Conservation (phyloP, 2,329 filamentous ascomycete species). For the Arthroderma sp. region DNA sequence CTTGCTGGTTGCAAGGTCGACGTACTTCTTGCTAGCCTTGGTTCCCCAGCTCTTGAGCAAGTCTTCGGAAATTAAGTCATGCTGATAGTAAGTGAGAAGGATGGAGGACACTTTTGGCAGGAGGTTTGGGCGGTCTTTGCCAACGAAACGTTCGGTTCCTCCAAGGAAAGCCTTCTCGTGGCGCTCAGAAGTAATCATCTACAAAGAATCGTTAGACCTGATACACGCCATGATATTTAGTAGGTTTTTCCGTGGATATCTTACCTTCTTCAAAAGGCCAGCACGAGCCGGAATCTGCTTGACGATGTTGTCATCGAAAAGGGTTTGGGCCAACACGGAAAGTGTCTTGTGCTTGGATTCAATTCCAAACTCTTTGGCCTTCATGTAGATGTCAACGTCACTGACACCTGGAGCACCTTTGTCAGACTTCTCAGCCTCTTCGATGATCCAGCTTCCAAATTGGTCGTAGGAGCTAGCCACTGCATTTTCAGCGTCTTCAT, state of each 20-base stretch:
- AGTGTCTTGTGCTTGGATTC: conserved; percentile 90
- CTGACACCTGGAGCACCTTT: conserved; percentile 67
- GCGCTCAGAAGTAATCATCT: conserved; percentile 78
- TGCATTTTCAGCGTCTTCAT: conserved; percentile 66
- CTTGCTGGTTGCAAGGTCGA: conserved; percentile 76
- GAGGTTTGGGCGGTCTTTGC: conserved; percentile 69
- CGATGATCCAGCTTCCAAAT: conserved; percentile 83
- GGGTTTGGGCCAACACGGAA: conserved; percentile 78
- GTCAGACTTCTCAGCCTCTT: conserved; percentile 55
- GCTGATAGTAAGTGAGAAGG: conserved; percentile 78
- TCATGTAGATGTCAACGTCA: conserved; percentile 85
- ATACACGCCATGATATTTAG: background rate
- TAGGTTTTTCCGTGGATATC: conserved; percentile 17
- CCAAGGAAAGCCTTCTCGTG: conserved; percentile 94
- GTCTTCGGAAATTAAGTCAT: conserved; percentile 80
- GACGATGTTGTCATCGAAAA: conserved; percentile 83
- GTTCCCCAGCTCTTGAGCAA: conserved; percentile 79
- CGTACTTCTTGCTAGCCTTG: conserved; percentile 98
- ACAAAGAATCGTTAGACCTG: background rate
- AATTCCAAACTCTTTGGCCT: conserved; percentile 92
- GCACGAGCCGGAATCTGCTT: conserved; percentile 77
- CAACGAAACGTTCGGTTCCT: conserved; percentile 83
- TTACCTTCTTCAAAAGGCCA: conserved; percentile 74
- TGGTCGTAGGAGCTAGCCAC: conserved; percentile 73
- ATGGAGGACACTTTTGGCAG: conserved; percentile 70